Conservation (phyloP, 495 filamentous ascomycete genomes). For the Talaromyces nanjingensis region DNA sequence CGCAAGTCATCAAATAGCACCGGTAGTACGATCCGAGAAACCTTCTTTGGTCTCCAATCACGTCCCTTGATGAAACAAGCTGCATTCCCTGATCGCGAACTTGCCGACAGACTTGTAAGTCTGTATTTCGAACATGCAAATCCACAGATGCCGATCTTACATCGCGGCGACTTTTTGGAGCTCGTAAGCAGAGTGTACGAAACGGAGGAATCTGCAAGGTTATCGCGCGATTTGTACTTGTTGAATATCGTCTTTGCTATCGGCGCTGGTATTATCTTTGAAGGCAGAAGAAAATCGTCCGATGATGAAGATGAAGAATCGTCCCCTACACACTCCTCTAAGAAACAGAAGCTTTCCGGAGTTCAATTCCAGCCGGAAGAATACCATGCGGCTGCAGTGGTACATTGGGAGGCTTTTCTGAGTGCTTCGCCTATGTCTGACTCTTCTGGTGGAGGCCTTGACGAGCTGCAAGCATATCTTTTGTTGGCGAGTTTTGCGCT, state of each 20-base stretch:
- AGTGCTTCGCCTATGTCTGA: conserved; percentile 55
- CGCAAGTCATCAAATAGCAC: conserved; percentile 38
- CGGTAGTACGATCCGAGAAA: conserved; percentile 80
- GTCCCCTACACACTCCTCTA: conserved; percentile 34
- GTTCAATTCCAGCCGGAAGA: conserved; percentile 85
- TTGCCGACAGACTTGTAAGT: conserved; percentile 64
- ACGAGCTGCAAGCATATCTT: conserved; percentile 88
- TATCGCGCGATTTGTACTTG: conserved; percentile 79
- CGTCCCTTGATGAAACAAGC: conserved; percentile 81
- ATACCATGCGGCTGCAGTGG: conserved; percentile 89
- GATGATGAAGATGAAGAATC: conserved; percentile 26
- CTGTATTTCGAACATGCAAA: conserved; percentile 96
- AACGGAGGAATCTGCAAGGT: conserved; percentile 58
- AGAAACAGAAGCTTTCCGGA: conserved; percentile 44
- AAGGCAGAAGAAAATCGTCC: conserved; percentile 39
- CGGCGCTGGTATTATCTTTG: conserved; percentile 86
- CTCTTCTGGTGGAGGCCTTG: conserved; percentile 70
- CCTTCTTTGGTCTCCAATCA: conserved; percentile 89
- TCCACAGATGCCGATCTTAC: conserved; percentile 88
- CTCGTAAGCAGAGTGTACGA: conserved; percentile 75
- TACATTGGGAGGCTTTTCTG: conserved; percentile 83
- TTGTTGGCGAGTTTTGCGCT: conserved; percentile 87
- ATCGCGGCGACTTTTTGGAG: conserved; percentile 77
- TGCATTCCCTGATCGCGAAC: conserved; percentile 68
- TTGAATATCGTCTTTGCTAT: conserved; percentile 98